Base-by-base conservation (phyloP, 306 rosid species). In the Lithocarpus polystachyus region DNA sequence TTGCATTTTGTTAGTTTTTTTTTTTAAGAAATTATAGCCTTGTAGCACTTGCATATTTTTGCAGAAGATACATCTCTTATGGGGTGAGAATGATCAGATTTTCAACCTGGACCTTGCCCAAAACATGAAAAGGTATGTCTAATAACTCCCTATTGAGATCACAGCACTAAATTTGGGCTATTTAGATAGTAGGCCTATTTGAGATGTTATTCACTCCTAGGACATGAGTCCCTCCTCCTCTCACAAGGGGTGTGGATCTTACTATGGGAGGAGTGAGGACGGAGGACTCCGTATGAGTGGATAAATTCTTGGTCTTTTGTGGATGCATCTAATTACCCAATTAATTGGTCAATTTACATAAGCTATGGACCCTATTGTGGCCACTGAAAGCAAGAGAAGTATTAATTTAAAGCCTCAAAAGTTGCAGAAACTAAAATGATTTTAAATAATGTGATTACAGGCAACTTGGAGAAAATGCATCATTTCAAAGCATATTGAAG, bases 61-160 rank as follows among this genome's bases (percentile, higher is more conserved):
- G 79, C 89, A 94, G 98, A 84, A 86, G 80, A 88, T 94, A 68
- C 97, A 94, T 78, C 97, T 94, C 6, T 51, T 94, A 62, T 94
- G 98, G 98, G 98, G 98, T 1, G 95, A 89, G 86, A 82, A 91
- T 20, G 97, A 94, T 86, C 93, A 86, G 85, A 79, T 92, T 75
- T 94, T 94, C 89, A 85, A 91, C 43, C 51, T 86, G 65, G 92
- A 92, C 74, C 89, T 88, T 45, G 99, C 95, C 61, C 87, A 81
- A 15, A 89, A 79, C 87, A 89, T 92, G 94, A 89, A 88, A 86
- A 84, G 80, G 97, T 94, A 90, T 5, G 86, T 81, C 45, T 6
- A 67, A 22, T 29, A 9, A 61, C 19, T 31, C 69, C 40, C 14
- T 1, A 10, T 10, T 23, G 31, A 59, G 65, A 10, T 59, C 29